These are phyloP conservation scores for Pezicula radicicola DNA, from an alignment of 2,329 filamentous ascomycete species.

Conservation along the genomic window DNA sequence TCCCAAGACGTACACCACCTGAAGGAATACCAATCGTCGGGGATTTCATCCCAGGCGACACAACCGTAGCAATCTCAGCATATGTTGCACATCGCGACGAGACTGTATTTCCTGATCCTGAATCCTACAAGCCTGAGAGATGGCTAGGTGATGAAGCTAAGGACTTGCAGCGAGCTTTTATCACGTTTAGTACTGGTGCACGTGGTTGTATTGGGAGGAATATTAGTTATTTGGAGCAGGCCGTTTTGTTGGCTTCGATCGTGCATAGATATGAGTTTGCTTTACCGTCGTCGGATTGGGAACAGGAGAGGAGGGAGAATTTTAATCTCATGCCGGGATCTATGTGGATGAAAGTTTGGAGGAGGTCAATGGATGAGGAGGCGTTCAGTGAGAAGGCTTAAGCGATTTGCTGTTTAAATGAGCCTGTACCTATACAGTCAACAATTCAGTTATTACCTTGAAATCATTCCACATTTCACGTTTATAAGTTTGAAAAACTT, in stretches of 20 bases:
- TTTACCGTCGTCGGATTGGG: slow-evolving; percentile 26
- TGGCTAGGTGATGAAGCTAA: slow-evolving; percentile 40
- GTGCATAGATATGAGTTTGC: slow-evolving; percentile 42
- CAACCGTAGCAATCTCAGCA: slow-evolving; percentile 40
- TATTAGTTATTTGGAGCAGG: slow-evolving; percentile 43
- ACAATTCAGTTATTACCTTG: no score
- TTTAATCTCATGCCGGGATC: no score
- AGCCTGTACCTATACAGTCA: no score
- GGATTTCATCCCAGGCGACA: slow-evolving; percentile 41
- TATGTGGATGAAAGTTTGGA: no score
- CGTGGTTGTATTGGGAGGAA: slow-evolving; percentile 39
- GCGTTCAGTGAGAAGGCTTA: no score
- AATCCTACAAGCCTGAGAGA: slow-evolving; percentile 37
- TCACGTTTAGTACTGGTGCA: slow-evolving; percentile 37
- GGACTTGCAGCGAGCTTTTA: slow-evolving; percentile 34
- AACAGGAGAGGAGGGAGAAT: background rate
- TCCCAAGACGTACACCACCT: slow-evolving; percentile 41
- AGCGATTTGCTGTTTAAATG: no score
- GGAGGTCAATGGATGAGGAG: no score
- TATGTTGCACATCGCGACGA: slow-evolving; percentile 36
- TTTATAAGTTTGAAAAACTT: no score
- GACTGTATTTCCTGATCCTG: slow-evolving; percentile 33
- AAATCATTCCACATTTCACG: no score
- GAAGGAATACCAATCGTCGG: slow-evolving; percentile 41
- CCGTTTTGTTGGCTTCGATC: slow-evolving; percentile 38